Conservation (phyloP, 257 asterid genomes). For the Solanum chiquidenum region DNA sequence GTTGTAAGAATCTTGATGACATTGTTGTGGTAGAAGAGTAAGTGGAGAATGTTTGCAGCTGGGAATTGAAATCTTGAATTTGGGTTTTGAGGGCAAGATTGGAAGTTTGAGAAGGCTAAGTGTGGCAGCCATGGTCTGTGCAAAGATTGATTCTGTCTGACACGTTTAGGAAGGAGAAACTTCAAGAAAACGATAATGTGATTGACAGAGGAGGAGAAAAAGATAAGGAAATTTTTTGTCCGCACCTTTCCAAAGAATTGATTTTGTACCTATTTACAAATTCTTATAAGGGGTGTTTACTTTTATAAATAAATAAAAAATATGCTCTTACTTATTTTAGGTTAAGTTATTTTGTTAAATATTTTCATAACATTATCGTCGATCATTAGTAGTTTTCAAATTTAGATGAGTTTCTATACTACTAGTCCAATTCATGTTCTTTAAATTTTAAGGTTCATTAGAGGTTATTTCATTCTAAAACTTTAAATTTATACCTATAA, state of each 20-base stretch:
- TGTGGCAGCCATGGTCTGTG: conserved; percentile 55
- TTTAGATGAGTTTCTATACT: too few relatives aligned
- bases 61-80: conserved; percentile 10
- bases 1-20: not conserved
- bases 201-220: not conserved
- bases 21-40: not conserved
- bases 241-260: not conserved
- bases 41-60: not conserved
- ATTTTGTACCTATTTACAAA: not conserved
- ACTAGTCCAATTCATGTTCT: not conserved
- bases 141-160: not conserved
- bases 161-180: not conserved
- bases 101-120: conserved; percentile 48
- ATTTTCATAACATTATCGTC: not conserved
- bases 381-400: not conserved
- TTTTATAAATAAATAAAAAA: too few relatives aligned
- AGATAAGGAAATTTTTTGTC: not conserved
- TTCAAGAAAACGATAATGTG: not conserved
- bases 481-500: not conserved
- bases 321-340: not conserved
- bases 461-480: not conserved
- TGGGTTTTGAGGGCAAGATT: conserved; percentile 9
- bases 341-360: not conserved
- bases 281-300: not conserved
- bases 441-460: not conserved